These are phyloP conservation scores for Phylloporus sp. DNA, from an alignment of 768 basidiomycete genomes.

Conservation along the genomic window DNA sequence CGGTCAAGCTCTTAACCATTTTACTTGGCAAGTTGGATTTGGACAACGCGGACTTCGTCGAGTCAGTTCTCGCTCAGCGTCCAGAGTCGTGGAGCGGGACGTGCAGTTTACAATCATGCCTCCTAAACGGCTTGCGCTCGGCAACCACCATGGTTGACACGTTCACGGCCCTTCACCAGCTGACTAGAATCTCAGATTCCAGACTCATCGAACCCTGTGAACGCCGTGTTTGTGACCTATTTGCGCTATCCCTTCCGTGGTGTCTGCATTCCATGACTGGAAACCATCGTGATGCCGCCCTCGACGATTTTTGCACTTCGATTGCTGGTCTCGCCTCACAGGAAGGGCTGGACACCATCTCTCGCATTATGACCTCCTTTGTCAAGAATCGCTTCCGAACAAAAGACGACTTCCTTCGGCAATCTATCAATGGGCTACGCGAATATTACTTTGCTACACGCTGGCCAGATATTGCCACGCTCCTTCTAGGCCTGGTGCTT, in stretches of 20 bases:
- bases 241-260: conserved; percentile 82
- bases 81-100: conserved; percentile 70
- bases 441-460: conserved; percentile 76
- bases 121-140: conserved; percentile 79
- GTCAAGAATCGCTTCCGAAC: conserved; percentile 85
- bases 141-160: conserved; percentile 63
- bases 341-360: conserved; percentile 74
- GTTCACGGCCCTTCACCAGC: conserved; percentile 60
- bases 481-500: conserved; percentile 82
- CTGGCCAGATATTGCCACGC: conserved; percentile 78
- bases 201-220: conserved; percentile 68
- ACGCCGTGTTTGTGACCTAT: conserved; percentile 75
- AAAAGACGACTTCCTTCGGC: conserved; percentile 89
- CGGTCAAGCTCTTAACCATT: conserved; percentile 58
- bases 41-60: conserved; percentile 60
- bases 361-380: conserved; percentile 86
- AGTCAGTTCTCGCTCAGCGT: conserved; percentile 62
- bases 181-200: conserved; percentile 58
- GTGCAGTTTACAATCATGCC: conserved; percentile 61
- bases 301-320: conserved; percentile 70
- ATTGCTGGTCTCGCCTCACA: conserved; percentile 67
- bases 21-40: conserved; percentile 70
- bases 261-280: conserved; percentile 76
- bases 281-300: conserved; percentile 52
- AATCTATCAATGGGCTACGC: conserved; percentile 79